Evolutionary conservation across 2,329 filamentous ascomycete species (phyloP).

Genomic region (Thelonectria olida): DNA sequence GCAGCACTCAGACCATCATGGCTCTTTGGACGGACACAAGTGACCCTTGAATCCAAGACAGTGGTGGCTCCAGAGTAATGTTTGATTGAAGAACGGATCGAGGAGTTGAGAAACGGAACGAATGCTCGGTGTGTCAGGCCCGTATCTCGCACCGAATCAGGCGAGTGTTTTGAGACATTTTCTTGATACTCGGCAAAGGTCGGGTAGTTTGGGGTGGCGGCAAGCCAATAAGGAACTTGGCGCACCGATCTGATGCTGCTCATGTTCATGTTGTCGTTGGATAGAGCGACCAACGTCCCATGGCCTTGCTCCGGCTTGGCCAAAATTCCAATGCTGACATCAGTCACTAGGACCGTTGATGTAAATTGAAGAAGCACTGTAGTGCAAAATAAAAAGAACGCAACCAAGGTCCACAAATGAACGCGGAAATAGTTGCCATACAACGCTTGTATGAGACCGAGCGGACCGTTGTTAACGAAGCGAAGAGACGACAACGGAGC

Average conservation of each 20-base stretch:
- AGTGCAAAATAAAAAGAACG: neutral
- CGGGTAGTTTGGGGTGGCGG: conserved; percentile 4
- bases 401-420: neutral
- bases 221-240: conserved; percentile 1
- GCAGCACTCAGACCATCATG: neutral
- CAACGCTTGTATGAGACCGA: neutral
- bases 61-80: neutral
- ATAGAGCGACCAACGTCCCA: neutral
- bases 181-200: conserved; percentile 4
- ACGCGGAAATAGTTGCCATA: neutral
- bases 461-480: conserved; percentile 7
- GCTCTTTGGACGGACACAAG: neutral
- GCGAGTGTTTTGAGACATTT: neutral
- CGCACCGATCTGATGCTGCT: neutral
- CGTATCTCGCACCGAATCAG: neutral
- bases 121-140: conserved; percentile 9
- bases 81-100: conserved; percentile 2
- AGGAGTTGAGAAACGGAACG: neutral
- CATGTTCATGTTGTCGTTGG: neutral
- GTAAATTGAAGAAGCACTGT: conserved; percentile 3
- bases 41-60: conserved; percentile 2
- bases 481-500: neutral
- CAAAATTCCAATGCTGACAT: neutral
- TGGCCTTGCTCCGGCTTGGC: neutral
- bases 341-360: conserved; percentile 1